Conservation (phyloP, 164 flowering plant genomes). For the Magnolia sinica region DNA sequence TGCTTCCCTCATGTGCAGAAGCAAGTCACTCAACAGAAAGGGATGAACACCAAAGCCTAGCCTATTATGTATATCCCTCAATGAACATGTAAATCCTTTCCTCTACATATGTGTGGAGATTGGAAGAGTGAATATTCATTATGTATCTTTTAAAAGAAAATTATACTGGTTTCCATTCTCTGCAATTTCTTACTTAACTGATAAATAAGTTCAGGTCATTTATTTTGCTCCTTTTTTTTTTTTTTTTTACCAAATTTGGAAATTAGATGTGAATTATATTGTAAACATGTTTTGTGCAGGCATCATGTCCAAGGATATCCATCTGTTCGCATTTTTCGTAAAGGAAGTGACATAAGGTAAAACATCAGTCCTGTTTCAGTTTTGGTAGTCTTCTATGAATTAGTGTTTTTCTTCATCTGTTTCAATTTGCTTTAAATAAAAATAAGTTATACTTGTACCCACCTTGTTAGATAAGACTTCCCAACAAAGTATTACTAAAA, state of each 20-base stretch:
- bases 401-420: no score
- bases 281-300: constrained; percentile 40
- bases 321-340: constrained; percentile 89
- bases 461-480: no score
- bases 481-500: no score
- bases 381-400: background rate
- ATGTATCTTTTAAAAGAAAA: no score
- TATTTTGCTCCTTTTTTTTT: background rate
- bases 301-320: constrained; percentile 97
- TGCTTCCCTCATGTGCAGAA: no score
- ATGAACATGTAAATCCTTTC: background rate
- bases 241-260: background rate
- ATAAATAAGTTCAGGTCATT: no score
- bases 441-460: no score
- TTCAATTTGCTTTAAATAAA: no score
- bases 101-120: background rate
- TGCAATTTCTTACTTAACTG: background rate
- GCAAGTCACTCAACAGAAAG: no score
- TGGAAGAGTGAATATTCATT: no score
- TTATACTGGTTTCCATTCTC: background rate
- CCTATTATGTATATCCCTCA: no score
- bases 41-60: no score
- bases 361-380: background rate
- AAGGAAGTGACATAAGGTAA: constrained; percentile 88
- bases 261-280: background rate